Evolutionary conservation across 306 rosid species (phyloP), one percentile per base, ranked within the genome.

Genomic region (Castanospermum australe): DNA sequence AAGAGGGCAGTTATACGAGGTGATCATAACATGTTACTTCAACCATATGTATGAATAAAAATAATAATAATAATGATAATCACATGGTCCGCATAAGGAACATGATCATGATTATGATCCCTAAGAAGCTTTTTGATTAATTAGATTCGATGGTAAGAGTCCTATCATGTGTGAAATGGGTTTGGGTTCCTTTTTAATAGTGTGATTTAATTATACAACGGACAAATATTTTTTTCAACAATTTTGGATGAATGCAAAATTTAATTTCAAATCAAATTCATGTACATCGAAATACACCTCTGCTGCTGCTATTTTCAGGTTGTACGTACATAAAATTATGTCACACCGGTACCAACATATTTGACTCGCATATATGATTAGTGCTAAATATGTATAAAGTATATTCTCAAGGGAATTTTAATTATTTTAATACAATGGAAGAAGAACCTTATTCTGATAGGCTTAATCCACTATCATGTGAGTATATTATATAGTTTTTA

Each of bases 41-140:
- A 45, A 60, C 21, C 71, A 44, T 60, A 42, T 48, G 6, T 45
- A 0, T 39, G 11, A 41, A 41, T 0, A 10, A 64, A 64, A 67
- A 5, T 10, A 42, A 42, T n/a, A n/a, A 48, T n/a, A 48, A 48
- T 48, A 25, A 51, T 2, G 59, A 20, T 8, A 28, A 18, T 20
- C n/a, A 41, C 60, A 75, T 67, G 82, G 60, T 12, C 86, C 75
- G 51, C 79, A 28, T 70, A 28, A 69, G 79, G 79, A 69, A 30
- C 69, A 54, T 61, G 59, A 75, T 50, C 72, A 75, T 77, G 78
- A 28, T 75, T 32, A 64, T 81, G 44, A 67, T 59, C 80, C 57
- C 47, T 20, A 51, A 36, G 13, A 36, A 51, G 35, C 75, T 54
- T 41, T 66, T n/a, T 13, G 14, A 10, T 68, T 45, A 7, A 68